A percentile compares a stretch with the other conserved stretches of the same genome.
phyloP scores from a whole-genome alignment of 441 rosid species.

The Aleurites moluccanus region DNA sequence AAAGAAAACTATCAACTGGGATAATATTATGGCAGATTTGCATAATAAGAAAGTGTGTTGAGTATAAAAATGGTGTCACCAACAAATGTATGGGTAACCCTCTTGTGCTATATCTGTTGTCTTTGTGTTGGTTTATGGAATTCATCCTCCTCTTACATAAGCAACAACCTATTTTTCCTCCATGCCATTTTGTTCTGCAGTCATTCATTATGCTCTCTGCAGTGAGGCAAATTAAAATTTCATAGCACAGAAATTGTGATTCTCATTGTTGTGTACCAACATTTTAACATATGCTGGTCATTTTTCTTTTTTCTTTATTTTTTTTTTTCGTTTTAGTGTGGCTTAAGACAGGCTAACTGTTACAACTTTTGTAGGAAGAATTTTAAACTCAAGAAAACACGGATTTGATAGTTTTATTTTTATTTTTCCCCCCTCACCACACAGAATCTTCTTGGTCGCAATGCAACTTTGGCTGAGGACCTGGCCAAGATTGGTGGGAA shows the following conservation, averaged over 20 bases:
- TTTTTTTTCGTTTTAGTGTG: background rate
- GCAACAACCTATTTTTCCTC: background rate
- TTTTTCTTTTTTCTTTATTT: background rate
- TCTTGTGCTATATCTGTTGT: background rate
- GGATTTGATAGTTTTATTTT: constrained; percentile 18
- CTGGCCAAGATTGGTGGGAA: constrained; percentile 66
- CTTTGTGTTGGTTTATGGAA: background rate
- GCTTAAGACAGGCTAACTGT: background rate
- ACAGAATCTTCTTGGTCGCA: constrained; percentile 82
- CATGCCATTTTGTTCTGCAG: background rate
- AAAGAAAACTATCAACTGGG: background rate
- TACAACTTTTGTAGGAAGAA: background rate
- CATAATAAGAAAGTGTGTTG: background rate
- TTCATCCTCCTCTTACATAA: background rate
- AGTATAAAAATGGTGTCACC: background rate
- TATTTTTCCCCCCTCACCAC: background rate
- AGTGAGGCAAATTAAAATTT: background rate
- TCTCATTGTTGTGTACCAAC: background rate
- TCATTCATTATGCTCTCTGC: background rate
- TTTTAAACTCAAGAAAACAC: background rate
- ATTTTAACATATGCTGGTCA: too few relatives aligned
- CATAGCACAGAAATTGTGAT: background rate
- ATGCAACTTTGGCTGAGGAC: constrained; percentile 87
- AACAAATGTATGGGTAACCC: background rate
- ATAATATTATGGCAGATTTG: background rate